Percentiles rank a stretch among this genome's conserved stretches.
Evolutionary conservation across 768 basidiomycete genomes (phyloP).

Genomic region (Baorangia bicolor): DNA sequence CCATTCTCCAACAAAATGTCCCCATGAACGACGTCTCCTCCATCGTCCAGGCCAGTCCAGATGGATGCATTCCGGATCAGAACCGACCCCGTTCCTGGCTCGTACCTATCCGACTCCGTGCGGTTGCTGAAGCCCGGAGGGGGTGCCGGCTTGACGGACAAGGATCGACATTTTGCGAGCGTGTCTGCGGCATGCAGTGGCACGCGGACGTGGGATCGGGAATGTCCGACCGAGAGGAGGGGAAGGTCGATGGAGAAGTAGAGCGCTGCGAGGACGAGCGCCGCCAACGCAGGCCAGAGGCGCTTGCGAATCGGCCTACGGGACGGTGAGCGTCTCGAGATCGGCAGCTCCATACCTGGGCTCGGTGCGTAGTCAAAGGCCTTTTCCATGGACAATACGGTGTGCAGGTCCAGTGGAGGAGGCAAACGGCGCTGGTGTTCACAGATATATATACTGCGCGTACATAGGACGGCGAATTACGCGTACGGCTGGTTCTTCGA

Average conservation of each 20-base stretch:
- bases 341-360: background rate
- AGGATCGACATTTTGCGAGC: slow-evolving; percentile 46
- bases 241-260: slow-evolving; percentile 12
- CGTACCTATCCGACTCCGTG: slow-evolving; percentile 54
- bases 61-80: slow-evolving; percentile 69
- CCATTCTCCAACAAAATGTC: slow-evolving; percentile 66
- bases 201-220: slow-evolving; percentile 5
- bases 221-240: background rate
- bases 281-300: slow-evolving; percentile 16
- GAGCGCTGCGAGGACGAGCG: slow-evolving; percentile 15
- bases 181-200: slow-evolving; percentile 29
- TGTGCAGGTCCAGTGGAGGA: no score
- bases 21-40: slow-evolving; percentile 55
- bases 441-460: no score
- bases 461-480: background rate
- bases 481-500: no score
- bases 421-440: no score
- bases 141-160: slow-evolving; percentile 44
- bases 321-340: background rate
- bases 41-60: slow-evolving; percentile 70
- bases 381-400: slow-evolving; percentile 17
- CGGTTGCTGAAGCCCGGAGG: slow-evolving; percentile 47
- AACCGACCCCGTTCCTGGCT: slow-evolving; percentile 49
- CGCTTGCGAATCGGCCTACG: slow-evolving; percentile 8
- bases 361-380: background rate